Evolutionary conservation across 352 stramenopile genomes (phyloP), one percentile per base, ranked within the genome.

Genomic region (Pythium graminicola): DNA sequence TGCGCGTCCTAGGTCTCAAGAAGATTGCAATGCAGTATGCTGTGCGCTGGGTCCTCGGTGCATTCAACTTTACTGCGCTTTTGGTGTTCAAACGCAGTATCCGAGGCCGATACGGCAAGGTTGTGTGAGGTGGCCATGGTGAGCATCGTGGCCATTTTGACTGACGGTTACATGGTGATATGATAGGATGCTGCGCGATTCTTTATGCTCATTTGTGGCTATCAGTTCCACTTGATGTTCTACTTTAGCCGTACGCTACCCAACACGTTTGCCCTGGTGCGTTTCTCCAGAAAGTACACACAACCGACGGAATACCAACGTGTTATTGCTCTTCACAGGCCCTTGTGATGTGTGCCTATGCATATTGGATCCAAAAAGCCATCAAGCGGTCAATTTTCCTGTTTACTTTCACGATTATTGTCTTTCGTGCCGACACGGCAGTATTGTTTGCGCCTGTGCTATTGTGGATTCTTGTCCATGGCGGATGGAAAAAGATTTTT

Each of bases 141-240:
- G 31, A 14, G 9, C 14, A 14, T 14, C 8, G 31, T 36, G 31
- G 14, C 31, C 9, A 23, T 19, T 40, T 13, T 53, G 39, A 26
- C 1, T 32, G 16, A 41, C 44, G 27, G n/a, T 4, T 27, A 24
- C 27, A 22, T 17, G 11, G 5, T 23, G 16, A 1, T 49, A 3
- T 31, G 20, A 6, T 43, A 76, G 67, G 66, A 91, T 44, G 62
- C 64, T 1, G 73, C 69, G 36, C 52, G 67, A 17, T 95, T 89
- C 53, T 81, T 97, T 47, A 62, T 97, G 42, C 32, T 97, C 1
- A 74, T 98, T 46, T 93, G 81, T 54, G 76, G 74, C 11, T 85
- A 73, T 50, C 96, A 99, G 70, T 99, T 99, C 69, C 97, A 99
- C 68, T 72, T 99, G 1, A 76, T 96, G 33, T 99, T 98, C 69